Percentiles rank a stretch among this genome's conserved stretches.
These are phyloP conservation scores for Gynostemma pentaphyllum DNA, from an alignment of 306 rosid genomes.

Conservation along the genomic window DNA sequence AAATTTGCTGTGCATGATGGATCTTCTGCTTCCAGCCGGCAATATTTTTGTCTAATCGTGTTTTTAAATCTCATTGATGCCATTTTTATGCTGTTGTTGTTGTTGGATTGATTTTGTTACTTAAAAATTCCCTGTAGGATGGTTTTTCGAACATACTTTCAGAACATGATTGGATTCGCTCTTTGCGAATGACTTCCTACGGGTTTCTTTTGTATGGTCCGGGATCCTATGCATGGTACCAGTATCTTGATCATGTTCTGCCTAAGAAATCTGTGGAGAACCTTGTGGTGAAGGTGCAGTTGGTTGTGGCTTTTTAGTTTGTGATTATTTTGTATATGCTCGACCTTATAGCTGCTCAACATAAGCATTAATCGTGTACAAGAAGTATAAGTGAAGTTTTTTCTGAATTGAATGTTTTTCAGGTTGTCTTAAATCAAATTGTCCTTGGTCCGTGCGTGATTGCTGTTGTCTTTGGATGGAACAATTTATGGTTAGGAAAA, in stretches of 20 bases:
- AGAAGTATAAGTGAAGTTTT: not conserved
- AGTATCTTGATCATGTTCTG: slow-evolving; percentile 50
- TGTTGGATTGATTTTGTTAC: slow-evolving; percentile 13
- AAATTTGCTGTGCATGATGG: not conserved
- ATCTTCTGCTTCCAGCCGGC: not conserved
- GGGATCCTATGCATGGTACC: slow-evolving; percentile 93
- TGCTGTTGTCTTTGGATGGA: slow-evolving; percentile 92
- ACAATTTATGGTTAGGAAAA: slow-evolving; percentile 69
- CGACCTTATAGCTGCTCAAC: not conserved
- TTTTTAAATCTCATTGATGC: not conserved
- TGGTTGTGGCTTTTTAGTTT: not conserved
- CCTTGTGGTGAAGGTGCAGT: slow-evolving; percentile 56
- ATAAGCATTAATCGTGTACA: not conserved
- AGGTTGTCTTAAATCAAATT: slow-evolving; percentile 90
- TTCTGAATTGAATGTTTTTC: not conserved
- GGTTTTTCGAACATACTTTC: slow-evolving; percentile 29
- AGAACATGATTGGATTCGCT: slow-evolving; percentile 81
- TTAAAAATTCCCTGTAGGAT: slow-evolving; percentile 32
- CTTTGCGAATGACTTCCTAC: slow-evolving; percentile 82
- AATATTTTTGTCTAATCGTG: not conserved
- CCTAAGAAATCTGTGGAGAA: slow-evolving; percentile 51
- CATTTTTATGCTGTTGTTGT: not conserved
- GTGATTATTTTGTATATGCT: not conserved
- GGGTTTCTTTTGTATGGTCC: slow-evolving; percentile 90
- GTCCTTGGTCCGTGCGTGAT: slow-evolving; percentile 85